Evolutionary conservation across 2,329 filamentous ascomycete species (phyloP), one percentile per base, ranked within the genome.

Genomic region (Claviceps capensis): DNA sequence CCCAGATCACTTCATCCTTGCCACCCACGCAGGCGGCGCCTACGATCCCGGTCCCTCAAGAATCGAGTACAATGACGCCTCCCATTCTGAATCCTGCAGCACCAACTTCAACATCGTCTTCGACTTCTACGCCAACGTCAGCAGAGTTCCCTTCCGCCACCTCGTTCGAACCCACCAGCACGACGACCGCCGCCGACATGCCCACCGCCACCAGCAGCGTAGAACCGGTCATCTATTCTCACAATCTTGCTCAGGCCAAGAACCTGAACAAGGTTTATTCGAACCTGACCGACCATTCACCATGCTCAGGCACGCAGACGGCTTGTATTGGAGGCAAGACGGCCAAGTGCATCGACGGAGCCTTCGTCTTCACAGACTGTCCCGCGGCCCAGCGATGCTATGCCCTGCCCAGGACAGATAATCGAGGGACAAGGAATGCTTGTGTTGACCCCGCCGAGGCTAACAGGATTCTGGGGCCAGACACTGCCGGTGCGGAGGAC

Each of bases 321-420:
- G 77, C 78, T 4, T 82, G 79, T 51, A 72, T 82, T 45, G 61
- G 67, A 14, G 74, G 76, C 22, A 68, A 72, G 48, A 59, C 75
- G 4, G 77, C 68, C n/a, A 61, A 61, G 14, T 83, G 79, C 58
- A 62, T 63, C 11, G 53, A 55, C 5, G 72, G 72, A 17, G 60
- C 58, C 0, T 81, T 75, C 57, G 58, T 63, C 4, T 68, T 79
- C 17, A 59, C 57, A 0, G 54, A 62, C 9, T 72, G 72, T 42
- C 66, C 63, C 34, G 43, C 56, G 1, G 65, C 63, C 9, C 61
- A 63, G 46, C 62, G 65, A 47, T 82, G 79, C 62, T 75, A 72
- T 48, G 79, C 76, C 2, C 61, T 81, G 55, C 79, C 79, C 0
- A 72, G 79, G 68, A 71, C 69, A 40, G 71, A 63, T 11, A 69